Evolutionary conservation across 2,329 filamentous ascomycete species (phyloP), one percentile per base, ranked within the genome.

Genomic region (Penicillium verrucosum): DNA sequence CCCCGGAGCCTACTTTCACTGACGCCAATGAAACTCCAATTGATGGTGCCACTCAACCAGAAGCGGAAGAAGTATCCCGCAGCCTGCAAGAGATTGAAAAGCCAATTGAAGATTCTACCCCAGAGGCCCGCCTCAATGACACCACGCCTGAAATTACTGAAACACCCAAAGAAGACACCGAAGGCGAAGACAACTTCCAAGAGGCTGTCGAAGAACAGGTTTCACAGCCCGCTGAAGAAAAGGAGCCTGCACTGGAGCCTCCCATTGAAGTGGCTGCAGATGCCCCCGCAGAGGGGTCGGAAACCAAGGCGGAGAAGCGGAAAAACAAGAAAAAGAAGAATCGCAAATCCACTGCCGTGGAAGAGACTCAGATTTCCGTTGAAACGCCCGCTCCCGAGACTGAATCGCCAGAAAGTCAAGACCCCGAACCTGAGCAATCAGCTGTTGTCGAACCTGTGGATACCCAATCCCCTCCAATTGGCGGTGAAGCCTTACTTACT

Each of bases 281-380:
- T 11, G 2, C 29, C 10, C 23, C 53, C 7, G 42, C 54, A 34
- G 56, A 64, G 12, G 16, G 38, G 8, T 18, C 51, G 8, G 58
- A 56, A 34, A 55, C 60, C 5, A 53, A 59, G 14, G 36, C 51
- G 12, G 59, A 64, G 51, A 65, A 61, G 52, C 61, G 56, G 42
- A 62, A 59, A 27, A 65, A 64, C 18, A 60, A 62, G 48, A 63
- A 64, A 37, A 65, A 65, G 48, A 65, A 66, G 44, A 66, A 65
- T 5, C 57, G 61, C 29, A 65, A 66, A 36, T 66, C 64, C 41
- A 47, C 50, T 41, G 21, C 48, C 4, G 43, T 60, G n/a, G 64
- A 64, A 9, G 64, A 62, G 5, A n/a, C 32, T 18, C 27, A 45
- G 5, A 25, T 34, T 44, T 29, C 54, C 11, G 37, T 51, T 14